A percentile compares a stretch with the other conserved stretches of the same genome.
Evolutionary conservation across 1,284 basidiomycete genomes (phyloP).

Genomic region (Peniophora sp.): DNA sequence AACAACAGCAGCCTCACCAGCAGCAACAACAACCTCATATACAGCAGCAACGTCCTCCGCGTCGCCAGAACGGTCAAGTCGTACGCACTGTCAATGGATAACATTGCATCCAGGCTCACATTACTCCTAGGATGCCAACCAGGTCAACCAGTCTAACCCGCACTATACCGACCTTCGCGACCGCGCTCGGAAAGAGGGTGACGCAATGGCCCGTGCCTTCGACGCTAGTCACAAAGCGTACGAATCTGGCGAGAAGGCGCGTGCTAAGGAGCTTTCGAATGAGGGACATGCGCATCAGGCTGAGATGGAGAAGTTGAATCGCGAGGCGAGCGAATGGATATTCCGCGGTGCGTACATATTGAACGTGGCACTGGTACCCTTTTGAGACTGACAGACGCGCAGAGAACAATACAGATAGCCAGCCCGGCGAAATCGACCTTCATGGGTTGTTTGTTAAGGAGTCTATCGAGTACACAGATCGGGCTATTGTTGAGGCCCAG

Average conservation of each 20-base stretch:
- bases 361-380: no score
- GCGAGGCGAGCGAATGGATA: conserved; percentile 86
- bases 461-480: conserved; percentile 68
- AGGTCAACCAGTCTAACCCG: conserved; percentile 61
- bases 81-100: not conserved
- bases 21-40: not conserved
- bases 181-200: conserved; percentile 67
- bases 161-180: conserved; percentile 66
- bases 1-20: conserved; percentile 7
- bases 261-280: conserved; percentile 79
- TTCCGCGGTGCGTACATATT: conserved; percentile 67
- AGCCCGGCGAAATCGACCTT: conserved; percentile 76
- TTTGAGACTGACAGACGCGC: conserved; percentile 43
- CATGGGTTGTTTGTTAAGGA: conserved; percentile 94
- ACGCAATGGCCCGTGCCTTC: conserved; percentile 65
- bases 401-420: conserved; percentile 32
- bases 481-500: conserved; percentile 64
- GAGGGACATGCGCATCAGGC: conserved; percentile 79
- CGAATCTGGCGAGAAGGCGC: conserved; percentile 61
- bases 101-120: not conserved
- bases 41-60: not conserved
- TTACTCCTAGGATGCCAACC: conserved; percentile 46
- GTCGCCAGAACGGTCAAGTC: conserved; percentile 4
- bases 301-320: conserved; percentile 78
- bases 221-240: conserved; percentile 66